phyloP scores from a whole-genome alignment of 768 basidiomycete species.

The Leccinum subgranulosum region DNA sequence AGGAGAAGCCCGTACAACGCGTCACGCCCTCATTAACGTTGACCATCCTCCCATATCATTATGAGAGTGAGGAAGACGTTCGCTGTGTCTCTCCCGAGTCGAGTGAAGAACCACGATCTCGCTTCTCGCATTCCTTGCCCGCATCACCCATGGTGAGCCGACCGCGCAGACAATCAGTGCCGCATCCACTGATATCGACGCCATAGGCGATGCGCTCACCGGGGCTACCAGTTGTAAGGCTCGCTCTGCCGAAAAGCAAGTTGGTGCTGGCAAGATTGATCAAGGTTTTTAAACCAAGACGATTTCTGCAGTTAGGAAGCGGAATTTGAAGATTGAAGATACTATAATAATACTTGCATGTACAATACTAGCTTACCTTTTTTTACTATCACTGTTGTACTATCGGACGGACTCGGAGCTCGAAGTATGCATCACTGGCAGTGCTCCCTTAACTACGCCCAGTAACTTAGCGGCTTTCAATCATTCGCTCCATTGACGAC shows the following conservation, averaged over 20 bases:
- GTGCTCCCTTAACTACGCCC: neutral
- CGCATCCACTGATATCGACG: neutral
- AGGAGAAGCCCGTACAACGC: constrained; percentile 7
- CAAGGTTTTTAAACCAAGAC: constrained; percentile 3
- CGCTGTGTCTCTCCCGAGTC: constrained; percentile 1
- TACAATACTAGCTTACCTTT: neutral
- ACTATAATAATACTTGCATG: neutral
- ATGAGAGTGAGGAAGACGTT: neutral
- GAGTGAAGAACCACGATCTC: constrained; percentile 19
- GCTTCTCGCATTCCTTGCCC: constrained; percentile 18
- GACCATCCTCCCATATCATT: neutral
- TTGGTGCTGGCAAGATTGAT: constrained; percentile 12
- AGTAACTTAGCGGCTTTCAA: neutral
- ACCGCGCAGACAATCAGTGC: neutral
- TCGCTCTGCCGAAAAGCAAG: constrained; percentile 6
- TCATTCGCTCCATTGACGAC: neutral
- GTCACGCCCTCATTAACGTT: neutral
- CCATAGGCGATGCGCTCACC: constrained; percentile 4
- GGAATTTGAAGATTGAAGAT: neutral
- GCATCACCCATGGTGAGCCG: constrained; percentile 17
- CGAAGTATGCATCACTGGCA: neutral
- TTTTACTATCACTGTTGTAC: neutral
- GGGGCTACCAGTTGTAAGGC: neutral
- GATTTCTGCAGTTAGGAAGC: neutral
- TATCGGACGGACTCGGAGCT: neutral